phyloP scores from a whole-genome alignment of 805 yeast species.

The Kluyveromyces nonfermentans region DNA sequence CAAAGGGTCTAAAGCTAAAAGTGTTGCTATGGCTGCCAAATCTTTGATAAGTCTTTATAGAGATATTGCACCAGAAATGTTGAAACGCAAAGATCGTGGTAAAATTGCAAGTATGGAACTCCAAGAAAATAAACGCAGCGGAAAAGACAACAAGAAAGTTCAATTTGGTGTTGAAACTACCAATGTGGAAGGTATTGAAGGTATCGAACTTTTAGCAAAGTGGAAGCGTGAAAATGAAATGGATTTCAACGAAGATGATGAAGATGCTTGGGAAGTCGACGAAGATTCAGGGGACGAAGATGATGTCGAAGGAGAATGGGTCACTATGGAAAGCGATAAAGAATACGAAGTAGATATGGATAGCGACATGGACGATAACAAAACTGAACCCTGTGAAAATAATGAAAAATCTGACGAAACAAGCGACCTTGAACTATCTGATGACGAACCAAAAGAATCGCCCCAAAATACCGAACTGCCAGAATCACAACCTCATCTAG shows the following conservation, averaged over 20 bases:
- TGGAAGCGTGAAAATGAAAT: conserved; percentile 53
- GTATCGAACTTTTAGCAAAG: conserved; percentile 78
- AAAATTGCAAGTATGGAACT: conserved; percentile 80
- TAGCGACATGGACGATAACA: conserved; percentile 40
- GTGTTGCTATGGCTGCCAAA: conserved; percentile 92
- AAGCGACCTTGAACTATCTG: conserved; percentile 38
- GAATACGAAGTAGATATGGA: conserved; percentile 50
- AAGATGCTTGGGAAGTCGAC: conserved; percentile 48
- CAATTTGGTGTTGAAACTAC: conserved; percentile 68
- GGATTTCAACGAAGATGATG: conserved; percentile 45
- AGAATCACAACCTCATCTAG: conserved; percentile 23
- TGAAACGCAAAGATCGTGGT: conserved; percentile 84
- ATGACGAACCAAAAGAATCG: conserved; percentile 28
- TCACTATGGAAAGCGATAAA: conserved; percentile 71
- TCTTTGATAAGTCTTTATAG: conserved; percentile 77
- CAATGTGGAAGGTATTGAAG: conserved; percentile 69
- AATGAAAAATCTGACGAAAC: conserved; percentile 33
- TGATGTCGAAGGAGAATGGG: conserved; percentile 88
- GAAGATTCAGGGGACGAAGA: conserved; percentile 42
- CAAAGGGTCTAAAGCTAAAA: conserved; percentile 86
- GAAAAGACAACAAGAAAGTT: conserved; percentile 30
- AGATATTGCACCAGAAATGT: conserved; percentile 95
- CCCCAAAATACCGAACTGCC: conserved; percentile 11
- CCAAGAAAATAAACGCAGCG: conserved; percentile 48
- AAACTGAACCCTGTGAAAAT: conserved; percentile 29